phyloP scores from a whole-genome alignment of 495 filamentous ascomycete genomes.

The Immersiella caudata region DNA sequence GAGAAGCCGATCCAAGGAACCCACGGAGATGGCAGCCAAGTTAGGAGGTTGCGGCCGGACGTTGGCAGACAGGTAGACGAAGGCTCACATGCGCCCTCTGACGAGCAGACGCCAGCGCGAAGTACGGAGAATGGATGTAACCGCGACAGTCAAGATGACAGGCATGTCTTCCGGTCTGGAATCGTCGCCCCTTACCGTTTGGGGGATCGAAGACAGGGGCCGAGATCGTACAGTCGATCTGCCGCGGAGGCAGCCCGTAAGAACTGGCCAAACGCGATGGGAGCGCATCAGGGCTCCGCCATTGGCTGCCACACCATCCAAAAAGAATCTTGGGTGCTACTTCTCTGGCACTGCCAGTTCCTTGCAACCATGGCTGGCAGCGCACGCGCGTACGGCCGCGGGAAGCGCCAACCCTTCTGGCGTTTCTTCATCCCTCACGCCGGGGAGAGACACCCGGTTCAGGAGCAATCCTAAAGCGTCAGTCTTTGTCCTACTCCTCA shows the following conservation, averaged over 20 bases:
- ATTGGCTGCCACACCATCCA: background rate
- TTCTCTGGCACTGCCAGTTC: constrained; percentile 7
- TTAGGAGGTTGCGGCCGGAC: too few species aligned
- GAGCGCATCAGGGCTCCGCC: background rate
- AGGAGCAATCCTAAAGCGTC: background rate
- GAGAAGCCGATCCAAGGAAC: too few species aligned
- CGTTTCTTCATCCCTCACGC: background rate
- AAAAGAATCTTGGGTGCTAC: background rate
- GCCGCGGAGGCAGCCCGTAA: background rate
- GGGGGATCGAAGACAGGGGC: background rate
- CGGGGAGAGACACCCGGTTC: background rate
- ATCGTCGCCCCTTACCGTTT: background rate
- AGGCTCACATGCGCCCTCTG: too few species aligned
- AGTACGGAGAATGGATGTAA: too few species aligned
- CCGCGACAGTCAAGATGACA: background rate
- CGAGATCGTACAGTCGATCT: background rate
- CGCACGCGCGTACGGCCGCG: background rate
- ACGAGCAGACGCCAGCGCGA: too few species aligned
- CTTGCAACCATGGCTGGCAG: background rate
- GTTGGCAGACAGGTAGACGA: too few species aligned
- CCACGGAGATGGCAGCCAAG: too few species aligned
- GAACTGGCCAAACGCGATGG: background rate
- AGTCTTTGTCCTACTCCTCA: background rate
- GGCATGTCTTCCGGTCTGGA: background rate
- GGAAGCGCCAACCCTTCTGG: background rate